Evolutionary conservation across 345 rosid genomes (phyloP).

Genomic region (Eucalyptus grandis): DNA sequence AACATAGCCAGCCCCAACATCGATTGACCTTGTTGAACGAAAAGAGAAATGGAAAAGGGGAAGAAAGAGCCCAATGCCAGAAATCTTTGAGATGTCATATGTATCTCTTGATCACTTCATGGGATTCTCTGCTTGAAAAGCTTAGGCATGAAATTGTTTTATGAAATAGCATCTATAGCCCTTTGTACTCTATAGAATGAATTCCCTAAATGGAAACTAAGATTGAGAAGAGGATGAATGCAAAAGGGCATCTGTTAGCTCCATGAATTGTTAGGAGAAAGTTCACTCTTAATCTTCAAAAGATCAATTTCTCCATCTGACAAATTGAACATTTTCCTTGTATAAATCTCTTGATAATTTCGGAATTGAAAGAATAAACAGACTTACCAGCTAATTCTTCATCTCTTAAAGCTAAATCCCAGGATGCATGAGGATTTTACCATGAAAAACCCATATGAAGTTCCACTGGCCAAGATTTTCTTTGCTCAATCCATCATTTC

Average conservation of each 20-base stretch:
- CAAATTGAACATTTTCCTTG: neutral
- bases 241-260: neutral
- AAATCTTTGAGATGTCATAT: neutral
- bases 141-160: neutral
- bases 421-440: neutral
- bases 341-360: neutral
- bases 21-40: neutral
- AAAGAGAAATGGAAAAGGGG: neutral
- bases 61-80: neutral
- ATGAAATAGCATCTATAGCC: neutral
- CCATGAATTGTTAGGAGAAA: neutral
- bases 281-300: neutral
- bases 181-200: neutral
- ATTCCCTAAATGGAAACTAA: neutral
- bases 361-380: neutral
- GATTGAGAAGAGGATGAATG: neutral
- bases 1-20: neutral
- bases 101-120: neutral
- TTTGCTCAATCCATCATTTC: neutral
- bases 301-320: neutral
- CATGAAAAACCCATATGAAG: neutral
- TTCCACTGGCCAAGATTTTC: neutral
- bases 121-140: neutral
- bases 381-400: neutral
- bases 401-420: neutral